Evolutionary conservation across 768 basidiomycete species (phyloP).

Genomic region (Panellus pusillus): DNA sequence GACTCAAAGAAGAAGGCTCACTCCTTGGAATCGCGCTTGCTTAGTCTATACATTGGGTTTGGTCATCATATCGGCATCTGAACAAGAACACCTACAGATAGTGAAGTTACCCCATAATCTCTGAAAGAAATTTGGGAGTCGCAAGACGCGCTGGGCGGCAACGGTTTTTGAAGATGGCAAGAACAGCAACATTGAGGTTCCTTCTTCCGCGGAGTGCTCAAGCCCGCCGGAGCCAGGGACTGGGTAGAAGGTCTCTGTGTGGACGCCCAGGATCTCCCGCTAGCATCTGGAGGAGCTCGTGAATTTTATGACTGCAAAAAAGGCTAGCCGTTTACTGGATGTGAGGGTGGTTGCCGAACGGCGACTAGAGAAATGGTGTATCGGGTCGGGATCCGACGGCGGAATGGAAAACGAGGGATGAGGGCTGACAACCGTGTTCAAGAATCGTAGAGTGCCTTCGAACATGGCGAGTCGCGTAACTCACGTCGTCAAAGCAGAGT

Average conservation of each 20-base stretch:
- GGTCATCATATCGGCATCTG: background rate
- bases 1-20: background rate
- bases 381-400: conserved; percentile 19
- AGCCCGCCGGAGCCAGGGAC: background rate
- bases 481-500: too few relatives aligned
- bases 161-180: conserved; percentile 4
- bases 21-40: conserved; percentile 8
- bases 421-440: conserved; percentile 6
- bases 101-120: background rate
- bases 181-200: conserved; percentile 4
- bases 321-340: background rate
- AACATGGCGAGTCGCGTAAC: conserved; percentile 2
- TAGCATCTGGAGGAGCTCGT: conserved; percentile 7
- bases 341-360: conserved; percentile 11
- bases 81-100: conserved; percentile 6
- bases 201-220: conserved; percentile 6
- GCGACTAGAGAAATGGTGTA: conserved; percentile 17
- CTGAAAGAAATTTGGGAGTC: background rate
- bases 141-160: background rate
- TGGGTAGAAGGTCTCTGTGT: background rate
- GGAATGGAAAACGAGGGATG: conserved; percentile 17
- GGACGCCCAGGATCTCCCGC: conserved; percentile 12
- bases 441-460: conserved; percentile 4
- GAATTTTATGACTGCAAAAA: background rate
- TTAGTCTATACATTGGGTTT: conserved; percentile 5